A percentile compares a stretch with the other conserved stretches of the same genome.
phyloP scores from a whole-genome alignment of 768 basidiomycete genomes.

The Rhodocollybia butyracea region DNA sequence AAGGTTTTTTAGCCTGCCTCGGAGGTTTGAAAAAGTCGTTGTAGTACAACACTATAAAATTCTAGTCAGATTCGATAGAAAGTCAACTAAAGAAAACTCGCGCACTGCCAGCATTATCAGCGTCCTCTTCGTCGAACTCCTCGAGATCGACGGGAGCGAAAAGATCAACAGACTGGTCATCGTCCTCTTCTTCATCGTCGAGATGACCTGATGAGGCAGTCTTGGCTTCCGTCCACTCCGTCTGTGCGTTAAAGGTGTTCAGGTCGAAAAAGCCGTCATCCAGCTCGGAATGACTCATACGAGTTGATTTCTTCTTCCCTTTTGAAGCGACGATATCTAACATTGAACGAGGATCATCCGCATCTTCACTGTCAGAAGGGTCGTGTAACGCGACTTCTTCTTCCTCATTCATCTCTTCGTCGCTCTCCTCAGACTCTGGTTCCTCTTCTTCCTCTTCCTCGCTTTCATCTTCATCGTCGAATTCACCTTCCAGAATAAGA shows the following conservation, averaged over 20 bases:
- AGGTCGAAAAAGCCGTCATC: slow-evolving; percentile 93
- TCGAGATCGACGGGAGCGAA: slow-evolving; percentile 58
- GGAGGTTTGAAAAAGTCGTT: slow-evolving; percentile 81
- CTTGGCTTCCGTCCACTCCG: slow-evolving; percentile 71
- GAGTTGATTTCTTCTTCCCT: slow-evolving; percentile 20
- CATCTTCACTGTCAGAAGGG: slow-evolving; percentile 27
- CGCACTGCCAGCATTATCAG: slow-evolving; percentile 40
- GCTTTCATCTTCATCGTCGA: slow-evolving; percentile 18
- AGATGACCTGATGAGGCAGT: slow-evolving; percentile 59
- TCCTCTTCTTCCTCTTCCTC: slow-evolving; percentile 29
- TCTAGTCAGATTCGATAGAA: slow-evolving; percentile 3
- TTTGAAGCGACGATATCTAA: slow-evolving; percentile 18
- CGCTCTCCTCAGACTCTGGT: slow-evolving; percentile 23
- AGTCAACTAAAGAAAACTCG: slow-evolving; percentile 8
- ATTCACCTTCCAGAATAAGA: slow-evolving; percentile 22
- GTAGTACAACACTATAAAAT: slow-evolving; percentile 58
- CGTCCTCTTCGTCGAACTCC: slow-evolving; percentile 42
- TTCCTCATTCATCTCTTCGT: slow-evolving; percentile 19
- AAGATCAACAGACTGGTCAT: slow-evolving; percentile 61
- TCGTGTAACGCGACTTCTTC: slow-evolving; percentile 32
- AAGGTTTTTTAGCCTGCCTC: slow-evolving; percentile 17
- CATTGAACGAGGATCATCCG: slow-evolving; percentile 15
- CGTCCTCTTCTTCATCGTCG: slow-evolving; percentile 45
- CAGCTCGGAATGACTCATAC: slow-evolving; percentile 40
- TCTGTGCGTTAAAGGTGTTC: slow-evolving; percentile 82